Conservation (phyloP, 1,284 basidiomycete species). For the Tilletia setariae region DNA sequence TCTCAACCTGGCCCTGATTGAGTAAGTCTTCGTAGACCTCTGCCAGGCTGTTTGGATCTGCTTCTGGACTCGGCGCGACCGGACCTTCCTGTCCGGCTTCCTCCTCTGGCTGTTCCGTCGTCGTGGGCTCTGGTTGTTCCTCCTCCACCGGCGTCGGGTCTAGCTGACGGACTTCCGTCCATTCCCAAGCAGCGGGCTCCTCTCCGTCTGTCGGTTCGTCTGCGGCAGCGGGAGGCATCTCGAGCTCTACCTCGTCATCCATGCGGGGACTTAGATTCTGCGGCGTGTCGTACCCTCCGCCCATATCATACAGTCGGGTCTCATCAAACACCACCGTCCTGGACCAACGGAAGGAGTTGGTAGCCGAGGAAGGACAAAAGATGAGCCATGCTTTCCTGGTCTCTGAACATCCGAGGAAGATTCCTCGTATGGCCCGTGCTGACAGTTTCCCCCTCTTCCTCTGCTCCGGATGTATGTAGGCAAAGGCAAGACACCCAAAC, state of each 20-base stretch:
- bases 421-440: background rate
- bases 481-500: background rate
- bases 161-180: background rate
- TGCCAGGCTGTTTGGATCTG: no score
- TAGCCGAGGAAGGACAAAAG: background rate
- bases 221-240: background rate
- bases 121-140: background rate
- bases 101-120: no score
- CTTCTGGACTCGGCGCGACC: no score
- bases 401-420: constrained; percentile 1
- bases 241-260: background rate
- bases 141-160: background rate
- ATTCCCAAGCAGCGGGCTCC: background rate
- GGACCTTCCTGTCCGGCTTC: no score
- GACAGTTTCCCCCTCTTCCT: background rate
- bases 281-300: background rate
- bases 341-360: background rate
- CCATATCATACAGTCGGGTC: background rate
- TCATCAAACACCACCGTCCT: background rate
- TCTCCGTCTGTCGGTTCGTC: background rate
- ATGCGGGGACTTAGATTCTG: background rate
- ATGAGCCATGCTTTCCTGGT: background rate
- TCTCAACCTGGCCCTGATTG: background rate
- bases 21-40: no score
- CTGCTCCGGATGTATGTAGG: background rate